phyloP scores from a whole-genome alignment of 2,329 filamentous ascomycete genomes.

The Cercospora sesami region DNA sequence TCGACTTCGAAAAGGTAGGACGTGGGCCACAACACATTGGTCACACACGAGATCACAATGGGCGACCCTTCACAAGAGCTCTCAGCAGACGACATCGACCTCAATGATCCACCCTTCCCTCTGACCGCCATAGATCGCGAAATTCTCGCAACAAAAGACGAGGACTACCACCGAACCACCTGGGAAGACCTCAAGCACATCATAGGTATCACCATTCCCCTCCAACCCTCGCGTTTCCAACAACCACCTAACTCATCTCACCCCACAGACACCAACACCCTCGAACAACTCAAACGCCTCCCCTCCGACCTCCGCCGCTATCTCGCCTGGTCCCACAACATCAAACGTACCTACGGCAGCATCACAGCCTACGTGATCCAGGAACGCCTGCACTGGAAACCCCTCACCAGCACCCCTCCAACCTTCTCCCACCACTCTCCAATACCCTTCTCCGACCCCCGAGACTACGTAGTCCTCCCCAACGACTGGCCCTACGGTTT shows the following conservation, averaged over 20 bases:
- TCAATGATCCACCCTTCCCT: slow-evolving; percentile 44
- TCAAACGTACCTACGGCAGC: slow-evolving; percentile 56
- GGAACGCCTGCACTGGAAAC: slow-evolving; percentile 56
- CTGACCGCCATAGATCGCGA: slow-evolving; percentile 53
- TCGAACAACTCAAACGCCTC: slow-evolving; percentile 58
- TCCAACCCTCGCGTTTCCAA: background rate
- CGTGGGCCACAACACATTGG: no score
- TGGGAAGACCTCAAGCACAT: slow-evolving; percentile 56
- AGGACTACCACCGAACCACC: slow-evolving; percentile 53
- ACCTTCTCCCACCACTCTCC: slow-evolving; percentile 48
- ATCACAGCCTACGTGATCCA: slow-evolving; percentile 59
- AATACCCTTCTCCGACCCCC: slow-evolving; percentile 55
- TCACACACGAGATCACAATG: no score
- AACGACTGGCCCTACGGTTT: slow-evolving; percentile 68
- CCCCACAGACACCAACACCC: slow-evolving; percentile 48
- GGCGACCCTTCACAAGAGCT: slow-evolving; percentile 15
- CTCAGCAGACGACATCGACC: slow-evolving; percentile 35
- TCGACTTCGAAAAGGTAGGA: background rate
- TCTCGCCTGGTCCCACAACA: slow-evolving; percentile 58
- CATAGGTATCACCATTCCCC: slow-evolving; percentile 45
- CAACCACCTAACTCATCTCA: background rate
- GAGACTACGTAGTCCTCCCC: slow-evolving; percentile 57
- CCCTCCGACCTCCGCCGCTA: slow-evolving; percentile 61
- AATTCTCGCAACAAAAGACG: slow-evolving; percentile 53
- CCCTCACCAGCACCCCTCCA: slow-evolving; percentile 31